phyloP scores from a whole-genome alignment of 163 green algal genomes.

The Trebouxia gelatinosa region DNA sequence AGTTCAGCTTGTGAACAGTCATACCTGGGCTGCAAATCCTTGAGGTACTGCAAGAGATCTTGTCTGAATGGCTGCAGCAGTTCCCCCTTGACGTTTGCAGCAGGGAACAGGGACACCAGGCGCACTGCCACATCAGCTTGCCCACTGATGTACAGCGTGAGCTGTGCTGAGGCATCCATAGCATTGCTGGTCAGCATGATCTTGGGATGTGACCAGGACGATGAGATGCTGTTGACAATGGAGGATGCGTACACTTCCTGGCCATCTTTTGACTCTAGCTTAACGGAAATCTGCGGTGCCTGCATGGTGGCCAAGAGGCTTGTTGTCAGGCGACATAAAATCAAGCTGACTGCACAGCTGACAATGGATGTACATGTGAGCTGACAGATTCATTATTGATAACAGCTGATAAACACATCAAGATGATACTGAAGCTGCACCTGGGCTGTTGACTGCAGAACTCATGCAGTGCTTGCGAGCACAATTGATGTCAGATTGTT shows the following conservation, averaged over 20 bases:
- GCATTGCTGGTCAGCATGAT: slow-evolving; percentile 32
- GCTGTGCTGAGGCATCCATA: slow-evolving; percentile 30
- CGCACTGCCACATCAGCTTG: slow-evolving; percentile 37
- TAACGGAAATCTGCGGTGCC: slow-evolving; percentile 9
- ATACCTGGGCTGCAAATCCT: slow-evolving; percentile 48
- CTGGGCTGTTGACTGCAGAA: too few relatives aligned
- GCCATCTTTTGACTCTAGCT: slow-evolving; percentile 27
- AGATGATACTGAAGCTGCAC: too few relatives aligned
- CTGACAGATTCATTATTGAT: too few relatives aligned
- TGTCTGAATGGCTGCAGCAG: slow-evolving; percentile 48
- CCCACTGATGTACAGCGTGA: slow-evolving; percentile 38
- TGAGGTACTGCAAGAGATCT: slow-evolving; percentile 52
- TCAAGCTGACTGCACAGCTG: too few relatives aligned
- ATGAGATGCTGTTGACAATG: slow-evolving; percentile 16
- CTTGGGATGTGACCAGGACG: slow-evolving; percentile 26
- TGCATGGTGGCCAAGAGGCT: too few relatives aligned
- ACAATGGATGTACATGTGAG: too few relatives aligned
- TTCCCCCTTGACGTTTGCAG: slow-evolving; percentile 42
- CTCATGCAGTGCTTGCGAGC: too few relatives aligned
- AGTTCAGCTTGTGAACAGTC: too few relatives aligned
- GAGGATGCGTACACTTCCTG: slow-evolving; percentile 23
- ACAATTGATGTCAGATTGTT: too few relatives aligned
- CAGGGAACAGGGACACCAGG: slow-evolving; percentile 51
- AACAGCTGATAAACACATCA: too few relatives aligned
- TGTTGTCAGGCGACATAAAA: too few relatives aligned